These are phyloP conservation scores for Picochlorum sp. DNA, from an alignment of 139 green algal species.

Conservation along the genomic window DNA sequence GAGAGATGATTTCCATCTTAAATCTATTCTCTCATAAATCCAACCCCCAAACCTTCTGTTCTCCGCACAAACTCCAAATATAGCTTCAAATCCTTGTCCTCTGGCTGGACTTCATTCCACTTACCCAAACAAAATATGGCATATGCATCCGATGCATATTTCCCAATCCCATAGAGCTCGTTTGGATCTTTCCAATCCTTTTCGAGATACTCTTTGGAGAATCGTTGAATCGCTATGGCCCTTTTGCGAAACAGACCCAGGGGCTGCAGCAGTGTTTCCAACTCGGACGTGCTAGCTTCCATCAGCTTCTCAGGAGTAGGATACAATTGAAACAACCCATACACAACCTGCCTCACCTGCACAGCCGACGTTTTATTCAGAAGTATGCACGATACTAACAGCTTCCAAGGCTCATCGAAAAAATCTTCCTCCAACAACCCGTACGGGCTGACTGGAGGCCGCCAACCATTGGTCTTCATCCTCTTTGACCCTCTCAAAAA, in stretches of 20 bases:
- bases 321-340: constrained; percentile 59
- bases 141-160: constrained; percentile 85
- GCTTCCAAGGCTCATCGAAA: constrained; percentile 79
- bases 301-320: constrained; percentile 50
- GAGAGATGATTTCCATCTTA: background rate
- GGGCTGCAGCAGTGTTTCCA: constrained; percentile 56
- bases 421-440: constrained; percentile 77
- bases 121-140: constrained; percentile 75
- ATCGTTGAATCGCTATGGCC: constrained; percentile 45
- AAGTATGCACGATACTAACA: constrained; percentile 83
- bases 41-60: constrained; percentile 41
- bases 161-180: constrained; percentile 70
- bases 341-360: constrained; percentile 77
- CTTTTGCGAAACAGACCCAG: constrained; percentile 78
- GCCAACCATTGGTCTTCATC: constrained; percentile 31
- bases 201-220: constrained; percentile 68
- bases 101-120: constrained; percentile 24
- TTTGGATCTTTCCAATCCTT: constrained; percentile 67
- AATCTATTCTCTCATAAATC: constrained; percentile 18
- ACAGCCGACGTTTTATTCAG: constrained; percentile 75
- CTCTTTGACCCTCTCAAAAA: background rate
- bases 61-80: constrained; percentile 55
- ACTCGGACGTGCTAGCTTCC: constrained; percentile 10
- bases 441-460: constrained; percentile 54
- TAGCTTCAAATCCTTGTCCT: constrained; percentile 39